These are phyloP conservation scores for Penicillium sp. DNA, from an alignment of 2,329 filamentous ascomycete species.

Conservation along the genomic window DNA sequence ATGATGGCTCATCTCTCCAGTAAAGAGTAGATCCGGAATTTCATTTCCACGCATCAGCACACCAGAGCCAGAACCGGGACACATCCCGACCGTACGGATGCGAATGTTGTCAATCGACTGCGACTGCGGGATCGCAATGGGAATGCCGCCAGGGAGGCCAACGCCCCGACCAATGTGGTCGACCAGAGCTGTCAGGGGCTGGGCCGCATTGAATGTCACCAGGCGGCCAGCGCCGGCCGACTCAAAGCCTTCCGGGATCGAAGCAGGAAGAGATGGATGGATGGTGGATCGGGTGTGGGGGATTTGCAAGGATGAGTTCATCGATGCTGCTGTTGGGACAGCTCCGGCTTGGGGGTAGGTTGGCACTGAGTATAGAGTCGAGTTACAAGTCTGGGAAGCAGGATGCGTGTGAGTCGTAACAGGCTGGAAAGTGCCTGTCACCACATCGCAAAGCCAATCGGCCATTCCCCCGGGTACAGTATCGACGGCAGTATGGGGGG, in stretches of 20 bases:
- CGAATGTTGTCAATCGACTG: constrained; percentile 56
- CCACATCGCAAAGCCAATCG: constrained; percentile 89
- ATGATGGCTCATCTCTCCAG: constrained; percentile 92
- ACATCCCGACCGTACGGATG: constrained; percentile 78
- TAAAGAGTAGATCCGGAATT: constrained; percentile 79
- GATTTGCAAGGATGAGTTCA: constrained; percentile 29
- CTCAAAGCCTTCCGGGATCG: constrained; percentile 43
- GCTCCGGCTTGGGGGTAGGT: constrained; percentile 40
- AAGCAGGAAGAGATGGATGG: constrained; percentile 47
- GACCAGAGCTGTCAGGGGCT: constrained; percentile 63
- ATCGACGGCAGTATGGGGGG: constrained; percentile 93
- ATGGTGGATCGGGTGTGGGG: constrained; percentile 60
- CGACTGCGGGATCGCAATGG: constrained; percentile 66
- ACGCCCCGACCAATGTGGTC: constrained; percentile 65
- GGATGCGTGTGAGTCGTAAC: constrained; percentile 6
- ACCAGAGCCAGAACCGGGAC: constrained; percentile 83
- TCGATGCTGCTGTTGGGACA: constrained; percentile 36
- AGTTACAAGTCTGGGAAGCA: constrained; percentile 23
- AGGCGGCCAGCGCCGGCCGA: constrained; percentile 66
- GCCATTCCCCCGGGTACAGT: constrained; percentile 83
- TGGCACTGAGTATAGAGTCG: constrained; percentile 44
- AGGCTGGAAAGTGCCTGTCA: constrained; percentile 58
- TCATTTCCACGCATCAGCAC: constrained; percentile 63
- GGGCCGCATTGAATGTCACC: constrained; percentile 58
- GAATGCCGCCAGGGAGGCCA: constrained; percentile 68